These are phyloP conservation scores for Boletus bicolor DNA, from an alignment of 768 basidiomycete species.

Conservation along the genomic window DNA sequence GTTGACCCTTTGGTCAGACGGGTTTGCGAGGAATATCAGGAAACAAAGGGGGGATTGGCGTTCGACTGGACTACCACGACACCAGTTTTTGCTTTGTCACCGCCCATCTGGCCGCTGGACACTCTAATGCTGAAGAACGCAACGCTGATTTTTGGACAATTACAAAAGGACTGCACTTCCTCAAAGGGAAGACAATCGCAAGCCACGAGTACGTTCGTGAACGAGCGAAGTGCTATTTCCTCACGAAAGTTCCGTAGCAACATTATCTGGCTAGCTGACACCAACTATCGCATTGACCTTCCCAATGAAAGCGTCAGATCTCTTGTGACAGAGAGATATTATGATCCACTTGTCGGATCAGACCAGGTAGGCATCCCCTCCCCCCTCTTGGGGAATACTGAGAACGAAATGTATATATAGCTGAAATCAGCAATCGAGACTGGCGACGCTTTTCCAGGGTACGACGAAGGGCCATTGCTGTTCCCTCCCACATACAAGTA, in stretches of 20 bases:
- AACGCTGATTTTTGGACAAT: constrained; percentile 93
- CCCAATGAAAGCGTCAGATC: constrained; percentile 77
- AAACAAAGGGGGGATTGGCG: constrained; percentile 94
- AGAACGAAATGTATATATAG: constrained; percentile 37
- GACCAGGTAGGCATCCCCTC: constrained; percentile 69
- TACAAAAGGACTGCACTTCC: constrained; percentile 76
- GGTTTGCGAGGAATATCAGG: constrained; percentile 91
- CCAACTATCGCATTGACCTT: constrained; percentile 91
- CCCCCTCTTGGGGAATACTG: not conserved
- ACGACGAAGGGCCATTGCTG: constrained; percentile 84
- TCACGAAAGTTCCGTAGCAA: constrained; percentile 52
- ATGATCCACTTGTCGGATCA: constrained; percentile 69
- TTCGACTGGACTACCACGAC: constrained; percentile 88
- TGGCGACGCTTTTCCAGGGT: constrained; percentile 75
- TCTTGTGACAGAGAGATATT: constrained; percentile 60
- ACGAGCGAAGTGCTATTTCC: not conserved
- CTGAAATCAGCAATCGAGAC: constrained; percentile 68
- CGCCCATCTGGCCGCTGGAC: constrained; percentile 95
- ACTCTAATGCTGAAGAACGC: constrained; percentile 83
- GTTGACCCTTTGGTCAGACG: constrained; percentile 48
- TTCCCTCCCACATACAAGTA: constrained; percentile 97
- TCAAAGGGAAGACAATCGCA: constrained; percentile 82
- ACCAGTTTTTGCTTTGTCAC: constrained; percentile 94
- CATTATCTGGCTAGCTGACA: constrained; percentile 91
- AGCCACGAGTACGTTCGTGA: constrained; percentile 76